These are phyloP conservation scores for Clavispora vitiphila DNA, from an alignment of 805 yeast species.

Conservation along the genomic window DNA sequence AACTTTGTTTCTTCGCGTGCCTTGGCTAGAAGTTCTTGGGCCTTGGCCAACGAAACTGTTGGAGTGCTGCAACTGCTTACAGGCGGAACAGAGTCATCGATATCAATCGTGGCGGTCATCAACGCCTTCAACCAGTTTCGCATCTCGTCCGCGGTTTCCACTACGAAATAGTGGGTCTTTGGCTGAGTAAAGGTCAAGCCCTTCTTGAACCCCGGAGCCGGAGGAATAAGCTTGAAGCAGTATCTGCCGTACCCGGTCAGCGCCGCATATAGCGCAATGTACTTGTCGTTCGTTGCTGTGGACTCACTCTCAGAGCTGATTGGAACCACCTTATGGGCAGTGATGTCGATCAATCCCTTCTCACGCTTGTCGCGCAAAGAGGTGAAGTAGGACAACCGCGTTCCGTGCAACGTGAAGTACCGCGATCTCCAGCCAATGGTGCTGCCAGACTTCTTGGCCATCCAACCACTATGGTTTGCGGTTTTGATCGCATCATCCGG, in stretches of 20 bases:
- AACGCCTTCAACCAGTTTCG: conserved; percentile 91
- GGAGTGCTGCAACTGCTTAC: conserved; percentile 92
- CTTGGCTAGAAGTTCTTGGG: conserved; percentile 78
- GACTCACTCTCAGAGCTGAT: conserved; percentile 34
- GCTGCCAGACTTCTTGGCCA: conserved; percentile 82
- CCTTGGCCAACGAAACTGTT: conserved; percentile 82
- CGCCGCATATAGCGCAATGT: conserved; percentile 84
- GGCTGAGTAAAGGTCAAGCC: conserved; percentile 97
- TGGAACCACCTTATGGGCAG: conserved; percentile 88
- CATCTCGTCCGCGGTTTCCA: conserved; percentile 87
- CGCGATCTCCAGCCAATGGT: conserved; percentile 87
- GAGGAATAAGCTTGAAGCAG: conserved; percentile 91
- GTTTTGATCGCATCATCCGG: conserved; percentile 75
- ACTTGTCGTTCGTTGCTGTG: conserved; percentile 66
- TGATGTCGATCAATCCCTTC: conserved; percentile 90
- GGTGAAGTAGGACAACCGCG: conserved; percentile 83
- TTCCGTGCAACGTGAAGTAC: conserved; percentile 82
- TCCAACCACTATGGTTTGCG: conserved; percentile 87
- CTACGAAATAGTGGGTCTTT: conserved; percentile 92
- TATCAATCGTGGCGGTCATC: conserved; percentile 92
- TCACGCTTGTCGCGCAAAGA: conserved; percentile 76
- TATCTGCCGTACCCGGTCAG: conserved; percentile 91
- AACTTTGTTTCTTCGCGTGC: conserved; percentile 70
- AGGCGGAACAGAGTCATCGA: conserved; percentile 89
- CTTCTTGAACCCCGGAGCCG: conserved; percentile 94